A percentile compares a stretch with the other conserved stretches of the same genome.
phyloP scores from a whole-genome alignment of 352 stramenopile species.

The Blastocystis sp. region DNA sequence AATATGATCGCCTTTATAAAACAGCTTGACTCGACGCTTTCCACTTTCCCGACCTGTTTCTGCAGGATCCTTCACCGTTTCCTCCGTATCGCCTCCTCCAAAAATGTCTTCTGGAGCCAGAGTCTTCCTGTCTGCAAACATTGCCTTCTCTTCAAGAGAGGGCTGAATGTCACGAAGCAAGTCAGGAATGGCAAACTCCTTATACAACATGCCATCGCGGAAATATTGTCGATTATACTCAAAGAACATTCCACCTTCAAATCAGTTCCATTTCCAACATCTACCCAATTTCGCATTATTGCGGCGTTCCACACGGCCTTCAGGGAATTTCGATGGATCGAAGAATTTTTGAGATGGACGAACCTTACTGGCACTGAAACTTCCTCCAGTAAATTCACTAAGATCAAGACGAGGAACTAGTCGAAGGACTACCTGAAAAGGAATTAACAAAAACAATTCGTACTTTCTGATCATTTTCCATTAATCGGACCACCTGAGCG shows the following conservation, averaged over 20 bases:
- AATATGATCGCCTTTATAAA: constrained; percentile 59
- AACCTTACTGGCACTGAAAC: constrained; percentile 33
- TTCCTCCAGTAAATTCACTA: constrained; percentile 12
- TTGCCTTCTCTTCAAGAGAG: constrained; percentile 55
- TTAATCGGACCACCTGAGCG: constrained; percentile 60
- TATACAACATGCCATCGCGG: constrained; percentile 64
- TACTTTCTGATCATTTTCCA: constrained; percentile 57
- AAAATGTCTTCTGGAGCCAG: constrained; percentile 25
- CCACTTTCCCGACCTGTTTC: constrained; percentile 5
- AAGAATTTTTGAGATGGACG: constrained; percentile 65
- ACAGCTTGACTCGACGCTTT: constrained; percentile 51
- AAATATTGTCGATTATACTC: constrained; percentile 60
- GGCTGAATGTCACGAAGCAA: constrained; percentile 15
- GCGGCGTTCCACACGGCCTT: constrained; percentile 25
- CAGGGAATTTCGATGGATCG: constrained; percentile 42
- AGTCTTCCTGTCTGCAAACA: neutral
- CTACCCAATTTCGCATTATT: constrained; percentile 41
- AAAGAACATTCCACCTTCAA: constrained; percentile 41
- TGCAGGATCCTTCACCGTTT: neutral
- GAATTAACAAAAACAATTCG: neutral
- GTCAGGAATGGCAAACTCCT: constrained; percentile 55
- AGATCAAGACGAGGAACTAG: constrained; percentile 69
- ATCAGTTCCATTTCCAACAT: neutral
- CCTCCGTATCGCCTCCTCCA: constrained; percentile 25
- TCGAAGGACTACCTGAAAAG: constrained; percentile 42